Evolutionary conservation across 2,329 filamentous ascomycete genomes (phyloP).

Genomic region (Elsinoe ampelina): DNA sequence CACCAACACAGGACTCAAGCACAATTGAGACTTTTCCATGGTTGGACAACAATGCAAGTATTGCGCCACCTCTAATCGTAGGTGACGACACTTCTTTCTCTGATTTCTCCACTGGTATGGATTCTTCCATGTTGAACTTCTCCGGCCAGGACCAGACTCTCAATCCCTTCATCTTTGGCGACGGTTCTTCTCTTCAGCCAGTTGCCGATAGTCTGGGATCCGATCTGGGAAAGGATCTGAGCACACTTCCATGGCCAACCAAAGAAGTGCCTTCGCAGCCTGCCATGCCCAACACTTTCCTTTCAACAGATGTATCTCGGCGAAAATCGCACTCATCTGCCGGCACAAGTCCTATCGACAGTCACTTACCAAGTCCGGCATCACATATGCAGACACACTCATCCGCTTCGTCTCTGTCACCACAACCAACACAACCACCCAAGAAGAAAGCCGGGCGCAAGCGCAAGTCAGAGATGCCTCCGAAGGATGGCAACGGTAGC

Average conservation of each 20-base stretch:
- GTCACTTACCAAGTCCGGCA: slow-evolving; percentile 25
- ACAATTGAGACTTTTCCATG: slow-evolving; percentile 20
- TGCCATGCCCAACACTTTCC: slow-evolving; percentile 1
- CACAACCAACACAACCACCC: slow-evolving; percentile 19
- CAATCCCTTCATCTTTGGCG: slow-evolving; percentile 16
- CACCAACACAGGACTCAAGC: slow-evolving; percentile 24
- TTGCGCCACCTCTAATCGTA: slow-evolving; percentile 26
- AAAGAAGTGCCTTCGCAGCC: slow-evolving; percentile 11
- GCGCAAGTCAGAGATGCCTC: slow-evolving; percentile 26
- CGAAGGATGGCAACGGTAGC: slow-evolving; percentile 18
- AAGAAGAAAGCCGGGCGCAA: slow-evolving; percentile 30
- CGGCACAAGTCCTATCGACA: slow-evolving; percentile 17
- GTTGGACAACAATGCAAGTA: slow-evolving; percentile 19
- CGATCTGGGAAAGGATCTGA: slow-evolving; percentile 20
- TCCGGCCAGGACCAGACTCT: slow-evolving; percentile 13
- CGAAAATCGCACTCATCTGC: slow-evolving; percentile 3
- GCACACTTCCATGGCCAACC: slow-evolving; percentile 8
- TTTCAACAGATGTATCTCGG: neutral
- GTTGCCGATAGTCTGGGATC: slow-evolving; percentile 17
- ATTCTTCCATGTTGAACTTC: slow-evolving; percentile 24
- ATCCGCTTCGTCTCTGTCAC: slow-evolving; percentile 25
- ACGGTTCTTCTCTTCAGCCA: slow-evolving; percentile 11
- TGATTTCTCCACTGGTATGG: slow-evolving; percentile 20
- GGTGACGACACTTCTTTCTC: slow-evolving; percentile 25
- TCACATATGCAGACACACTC: slow-evolving; percentile 22